Conservation (phyloP, 768 basidiomycete genomes). For the Boletus subcaerulescens region DNA sequence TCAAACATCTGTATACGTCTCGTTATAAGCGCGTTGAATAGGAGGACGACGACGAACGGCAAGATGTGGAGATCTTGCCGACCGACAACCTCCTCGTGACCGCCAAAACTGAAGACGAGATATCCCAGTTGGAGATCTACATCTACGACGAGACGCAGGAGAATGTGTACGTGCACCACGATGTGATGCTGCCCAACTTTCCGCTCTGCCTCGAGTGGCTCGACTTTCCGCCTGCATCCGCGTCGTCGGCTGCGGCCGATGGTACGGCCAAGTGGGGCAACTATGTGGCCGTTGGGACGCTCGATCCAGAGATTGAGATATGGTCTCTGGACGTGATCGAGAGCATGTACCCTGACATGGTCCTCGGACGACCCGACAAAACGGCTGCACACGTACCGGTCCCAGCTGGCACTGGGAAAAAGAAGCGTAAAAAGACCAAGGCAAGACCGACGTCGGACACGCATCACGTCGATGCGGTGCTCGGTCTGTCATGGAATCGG, state of each 20-base stretch:
- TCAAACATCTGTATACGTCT: neutral
- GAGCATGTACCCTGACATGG: slow-evolving; percentile 87
- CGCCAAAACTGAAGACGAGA: slow-evolving; percentile 95
- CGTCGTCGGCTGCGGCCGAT: slow-evolving; percentile 36
- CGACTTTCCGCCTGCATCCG: slow-evolving; percentile 78
- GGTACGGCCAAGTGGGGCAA: slow-evolving; percentile 56
- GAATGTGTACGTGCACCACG: slow-evolving; percentile 94
- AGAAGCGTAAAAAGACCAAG: slow-evolving; percentile 88
- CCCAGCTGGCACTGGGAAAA: slow-evolving; percentile 90
- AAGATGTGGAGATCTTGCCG: slow-evolving; percentile 85
- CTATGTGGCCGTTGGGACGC: slow-evolving; percentile 94
- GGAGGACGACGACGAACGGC: slow-evolving; percentile 70
- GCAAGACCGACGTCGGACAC: slow-evolving; percentile 56
- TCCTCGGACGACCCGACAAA: slow-evolving; percentile 87
- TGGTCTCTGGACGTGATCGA: slow-evolving; percentile 96
- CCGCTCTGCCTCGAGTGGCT: slow-evolving; percentile 99
- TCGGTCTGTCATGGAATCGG: slow-evolving; percentile 92
- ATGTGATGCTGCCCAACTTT: slow-evolving; percentile 95
- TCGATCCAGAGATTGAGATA: slow-evolving; percentile 98
- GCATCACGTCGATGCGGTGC: slow-evolving; percentile 91
- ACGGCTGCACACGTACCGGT: slow-evolving; percentile 75
- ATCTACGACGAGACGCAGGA: slow-evolving; percentile 92
- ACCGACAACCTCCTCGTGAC: slow-evolving; percentile 90
- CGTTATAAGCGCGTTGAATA: slow-evolving; percentile 6
- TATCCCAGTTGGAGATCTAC: slow-evolving; percentile 94